These are phyloP conservation scores for Kockiozyma suomiensis DNA, from an alignment of 805 yeast species.

Conservation along the genomic window DNA sequence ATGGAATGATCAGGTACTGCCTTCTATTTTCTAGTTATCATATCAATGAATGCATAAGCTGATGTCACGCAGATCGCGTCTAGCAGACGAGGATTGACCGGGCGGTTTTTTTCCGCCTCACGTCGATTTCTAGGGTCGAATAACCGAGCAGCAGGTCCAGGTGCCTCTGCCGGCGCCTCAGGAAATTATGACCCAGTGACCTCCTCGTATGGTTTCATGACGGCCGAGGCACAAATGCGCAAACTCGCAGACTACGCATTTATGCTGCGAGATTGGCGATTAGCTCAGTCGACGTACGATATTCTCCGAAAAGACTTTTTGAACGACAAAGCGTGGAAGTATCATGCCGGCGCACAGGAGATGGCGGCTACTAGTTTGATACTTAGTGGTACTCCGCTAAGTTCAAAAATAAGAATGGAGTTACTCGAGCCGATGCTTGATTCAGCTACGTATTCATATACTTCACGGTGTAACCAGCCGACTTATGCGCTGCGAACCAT, in stretches of 20 bases:
- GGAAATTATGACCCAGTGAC: constrained; percentile 53
- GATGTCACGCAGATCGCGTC: constrained; percentile 26
- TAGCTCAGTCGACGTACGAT: constrained; percentile 83
- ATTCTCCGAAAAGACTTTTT: constrained; percentile 74
- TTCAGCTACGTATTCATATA: constrained; percentile 70
- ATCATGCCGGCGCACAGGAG: constrained; percentile 78
- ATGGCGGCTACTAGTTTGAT: constrained; percentile 77
- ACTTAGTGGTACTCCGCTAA: constrained; percentile 48
- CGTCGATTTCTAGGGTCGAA: constrained; percentile 55
- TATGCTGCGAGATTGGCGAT: constrained; percentile 85
- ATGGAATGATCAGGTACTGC: constrained; percentile 84
- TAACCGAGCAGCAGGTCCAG: constrained; percentile 34
- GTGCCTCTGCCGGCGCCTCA: constrained; percentile 32
- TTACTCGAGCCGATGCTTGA: constrained; percentile 65
- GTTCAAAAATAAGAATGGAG: constrained; percentile 54
- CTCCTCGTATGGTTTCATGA: constrained; percentile 61
- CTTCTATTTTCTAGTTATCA: neutral
- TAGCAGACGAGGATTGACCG: constrained; percentile 67
- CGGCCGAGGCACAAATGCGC: constrained; percentile 74
- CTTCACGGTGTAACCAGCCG: constrained; percentile 68
- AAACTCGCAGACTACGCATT: constrained; percentile 91
- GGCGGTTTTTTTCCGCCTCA: constrained; percentile 69
- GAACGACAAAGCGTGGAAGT: constrained; percentile 76
- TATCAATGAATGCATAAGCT: no score
- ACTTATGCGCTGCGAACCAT: constrained; percentile 71